Evolutionary conservation across 306 rosid genomes (phyloP).

Genomic region (Betula pendula): DNA sequence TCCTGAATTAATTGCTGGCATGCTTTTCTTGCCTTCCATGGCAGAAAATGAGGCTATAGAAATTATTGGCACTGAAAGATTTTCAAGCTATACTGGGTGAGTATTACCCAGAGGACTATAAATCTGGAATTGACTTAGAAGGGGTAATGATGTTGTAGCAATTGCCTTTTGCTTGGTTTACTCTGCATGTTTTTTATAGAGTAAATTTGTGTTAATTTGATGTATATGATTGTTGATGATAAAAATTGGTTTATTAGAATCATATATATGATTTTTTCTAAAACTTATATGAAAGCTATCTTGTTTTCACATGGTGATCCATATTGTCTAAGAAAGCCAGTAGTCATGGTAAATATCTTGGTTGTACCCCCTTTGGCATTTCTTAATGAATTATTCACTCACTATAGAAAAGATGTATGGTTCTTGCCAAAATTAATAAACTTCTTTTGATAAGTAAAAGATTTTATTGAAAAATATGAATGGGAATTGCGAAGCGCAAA

Average conservation of each 20-base stretch:
- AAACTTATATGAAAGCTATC: not conserved
- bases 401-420: not conserved
- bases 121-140: conserved; percentile 2
- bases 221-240: not conserved
- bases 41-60: conserved; percentile 88
- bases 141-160: not conserved
- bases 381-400: not conserved
- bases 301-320: not conserved
- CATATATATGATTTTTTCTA: no score
- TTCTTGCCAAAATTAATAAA: not conserved
- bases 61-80: conserved; percentile 85
- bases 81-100: conserved; percentile 86
- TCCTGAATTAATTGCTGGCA: conserved; percentile 85
- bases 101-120: conserved; percentile 32
- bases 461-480: not conserved
- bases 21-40: conserved; percentile 92
- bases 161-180: conserved; percentile 4
- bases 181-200: conserved; percentile 9
- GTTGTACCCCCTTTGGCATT: not conserved
- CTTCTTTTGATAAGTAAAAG: not conserved
- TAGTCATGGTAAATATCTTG: not conserved
- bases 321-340: not conserved
- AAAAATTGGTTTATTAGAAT: not conserved
- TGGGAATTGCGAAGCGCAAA: not conserved
- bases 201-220: not conserved